Evolutionary conservation across 352 stramenopile genomes (phyloP).

Genomic region (Pythium dissotocum): DNA sequence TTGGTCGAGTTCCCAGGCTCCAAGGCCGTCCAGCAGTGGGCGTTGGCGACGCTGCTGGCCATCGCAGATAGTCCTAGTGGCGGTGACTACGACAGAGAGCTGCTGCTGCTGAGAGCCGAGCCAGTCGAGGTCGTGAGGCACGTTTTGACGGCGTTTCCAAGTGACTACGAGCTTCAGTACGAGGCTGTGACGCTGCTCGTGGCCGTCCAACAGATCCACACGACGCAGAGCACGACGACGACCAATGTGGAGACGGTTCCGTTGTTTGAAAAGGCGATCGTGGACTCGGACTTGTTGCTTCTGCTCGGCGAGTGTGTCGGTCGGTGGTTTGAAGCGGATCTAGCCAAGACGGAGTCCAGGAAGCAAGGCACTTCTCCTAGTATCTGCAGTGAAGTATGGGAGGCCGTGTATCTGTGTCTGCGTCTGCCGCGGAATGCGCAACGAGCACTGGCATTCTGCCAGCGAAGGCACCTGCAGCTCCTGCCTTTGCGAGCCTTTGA

Average conservation of each 20-base stretch:
- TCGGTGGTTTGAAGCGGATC: conserved; percentile 3
- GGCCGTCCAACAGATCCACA: conserved; percentile 5
- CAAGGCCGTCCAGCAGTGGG: conserved; percentile 21
- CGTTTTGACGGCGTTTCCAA: conserved; percentile 10
- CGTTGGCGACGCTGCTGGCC: conserved; percentile 4
- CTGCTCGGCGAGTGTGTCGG: conserved; percentile 7
- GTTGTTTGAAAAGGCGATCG: conserved; percentile 5
- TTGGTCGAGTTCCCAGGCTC: conserved; percentile 10
- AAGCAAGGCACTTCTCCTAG: too few species aligned
- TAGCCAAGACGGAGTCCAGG: neutral
- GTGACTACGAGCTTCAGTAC: conserved; percentile 5
- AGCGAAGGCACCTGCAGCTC: conserved; percentile 3
- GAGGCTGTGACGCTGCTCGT: conserved; percentile 17
- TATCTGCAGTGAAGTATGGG: neutral
- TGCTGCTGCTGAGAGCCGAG: conserved; percentile 13
- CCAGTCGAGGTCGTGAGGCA: conserved; percentile 16
- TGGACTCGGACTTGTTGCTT: conserved; percentile 10
- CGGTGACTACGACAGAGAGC: neutral
- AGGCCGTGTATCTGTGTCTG: conserved; percentile 20
- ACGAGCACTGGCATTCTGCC: conserved; percentile 15
- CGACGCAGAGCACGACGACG: neutral
- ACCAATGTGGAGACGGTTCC: neutral
- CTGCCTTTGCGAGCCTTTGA: neutral
- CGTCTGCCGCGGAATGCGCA: conserved; percentile 5
- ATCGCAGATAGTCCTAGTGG: neutral